Evolutionary conservation across 371 early-diverging fungal genomes (phyloP).

Genomic region (Caulochytrium protostelioides): DNA sequence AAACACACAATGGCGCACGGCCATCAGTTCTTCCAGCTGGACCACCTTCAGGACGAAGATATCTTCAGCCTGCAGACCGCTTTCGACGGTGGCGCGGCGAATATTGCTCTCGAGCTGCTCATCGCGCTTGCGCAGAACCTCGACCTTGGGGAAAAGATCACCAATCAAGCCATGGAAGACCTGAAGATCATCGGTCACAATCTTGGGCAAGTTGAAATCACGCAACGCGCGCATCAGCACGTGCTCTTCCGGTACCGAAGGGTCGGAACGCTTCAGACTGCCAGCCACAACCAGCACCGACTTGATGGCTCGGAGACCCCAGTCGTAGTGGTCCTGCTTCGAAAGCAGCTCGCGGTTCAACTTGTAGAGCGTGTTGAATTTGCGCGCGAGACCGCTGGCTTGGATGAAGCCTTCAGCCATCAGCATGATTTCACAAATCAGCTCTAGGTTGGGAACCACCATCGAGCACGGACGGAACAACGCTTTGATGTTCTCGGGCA

Average conservation of each 20-base stretch:
- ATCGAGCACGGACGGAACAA: constrained; percentile 42
- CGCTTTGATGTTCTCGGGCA: constrained; percentile 43
- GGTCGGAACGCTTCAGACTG: constrained; percentile 33
- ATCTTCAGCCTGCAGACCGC: constrained; percentile 35
- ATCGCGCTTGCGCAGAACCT: constrained; percentile 31
- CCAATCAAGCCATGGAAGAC: constrained; percentile 39
- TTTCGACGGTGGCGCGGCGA: constrained; percentile 31
- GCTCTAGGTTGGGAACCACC: constrained; percentile 39
- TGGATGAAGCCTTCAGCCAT: constrained; percentile 46
- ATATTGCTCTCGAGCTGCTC: constrained; percentile 34
- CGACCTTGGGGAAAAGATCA: constrained; percentile 38
- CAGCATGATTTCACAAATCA: constrained; percentile 43
- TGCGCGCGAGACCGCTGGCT: constrained; percentile 31
- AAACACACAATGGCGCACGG: constrained; percentile 42
- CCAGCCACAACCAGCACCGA: constrained; percentile 42
- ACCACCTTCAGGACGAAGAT: constrained; percentile 37
- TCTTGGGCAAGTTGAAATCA: constrained; percentile 43
- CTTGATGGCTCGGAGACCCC: constrained; percentile 43
- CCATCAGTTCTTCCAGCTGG: constrained; percentile 36
- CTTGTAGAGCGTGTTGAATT: constrained; percentile 40
- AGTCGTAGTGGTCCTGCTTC: constrained; percentile 45
- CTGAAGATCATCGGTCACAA: constrained; percentile 35
- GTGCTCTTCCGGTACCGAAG: constrained; percentile 33
- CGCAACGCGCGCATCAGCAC: constrained; percentile 41
- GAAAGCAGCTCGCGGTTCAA: constrained; percentile 34